Base-by-base conservation (phyloP, 2,329 filamentous ascomycete species). In the Diaporthe sp. region DNA sequence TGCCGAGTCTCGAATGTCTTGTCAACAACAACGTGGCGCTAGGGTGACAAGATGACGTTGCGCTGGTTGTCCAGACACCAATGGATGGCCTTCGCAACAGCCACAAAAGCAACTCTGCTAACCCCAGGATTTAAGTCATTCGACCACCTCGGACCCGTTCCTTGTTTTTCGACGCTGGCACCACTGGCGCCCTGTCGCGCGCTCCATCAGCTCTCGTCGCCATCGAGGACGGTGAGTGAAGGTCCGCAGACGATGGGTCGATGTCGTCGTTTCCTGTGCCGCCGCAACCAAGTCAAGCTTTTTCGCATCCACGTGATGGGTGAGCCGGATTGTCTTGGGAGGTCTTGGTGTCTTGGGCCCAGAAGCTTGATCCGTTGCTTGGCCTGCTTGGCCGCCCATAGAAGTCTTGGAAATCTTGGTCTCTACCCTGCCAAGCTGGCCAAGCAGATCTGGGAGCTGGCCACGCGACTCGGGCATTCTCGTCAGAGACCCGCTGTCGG, bases 61-160 rank as follows among this genome's bases (percentile, higher is more conserved):
- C 42, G 47, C 57, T 54, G 69, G 45, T 4, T 45, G 45, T 60
- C 52, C 25, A 30, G 42, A 33, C 40, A 30, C 57, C 55, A 52
- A 61, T 47, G n/a, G 42, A 57, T 66, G 70, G 57, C 70, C 45
- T 4, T 40, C 25, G 12, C n/a, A 22, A 3, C 50, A 67, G 71
- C 71, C 61, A 73, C 71, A 50, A 67, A 60, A 58, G 71, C 71
- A 33, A 64, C 70, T 40, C 64, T 68, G 33, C 47, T n/a, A 68
- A 12, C 58, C 58, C 30, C 30, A 28, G 30, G 8, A 35, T 8
- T 30, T 3, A 12, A 22, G 28, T 35, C 52, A 57, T 7, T 22
- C 54, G 28, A 52, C 55, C 55, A 58, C 33, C 33, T 25, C 55
- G 8, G 33, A 35, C 15, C 60, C 28, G 42, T 68, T 68, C 64